phyloP scores from a whole-genome alignment of 108 stramenopile genomes.

The Cyclostephanos tholiformis region DNA sequence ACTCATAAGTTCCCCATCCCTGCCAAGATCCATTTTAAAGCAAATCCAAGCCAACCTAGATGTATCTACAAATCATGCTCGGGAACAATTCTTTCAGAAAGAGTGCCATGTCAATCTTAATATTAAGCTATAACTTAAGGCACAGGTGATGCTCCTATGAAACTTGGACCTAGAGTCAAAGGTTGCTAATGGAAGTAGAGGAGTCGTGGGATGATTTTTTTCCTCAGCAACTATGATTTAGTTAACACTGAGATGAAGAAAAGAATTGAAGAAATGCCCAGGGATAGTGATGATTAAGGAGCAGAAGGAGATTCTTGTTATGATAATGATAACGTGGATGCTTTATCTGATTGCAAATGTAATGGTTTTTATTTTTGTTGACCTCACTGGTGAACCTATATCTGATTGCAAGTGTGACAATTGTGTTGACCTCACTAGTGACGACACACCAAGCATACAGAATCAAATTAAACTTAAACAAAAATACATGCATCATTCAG shows the following conservation, averaged over 20 bases:
- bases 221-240: constrained; percentile 21
- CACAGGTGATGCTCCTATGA: constrained; percentile 71
- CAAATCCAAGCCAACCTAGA: constrained; percentile 20
- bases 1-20: constrained; percentile 8
- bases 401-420: background rate
- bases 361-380: no score
- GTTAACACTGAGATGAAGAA: background rate
- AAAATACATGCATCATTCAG: background rate
- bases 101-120: constrained; percentile 30
- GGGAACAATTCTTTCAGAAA: constrained; percentile 37
- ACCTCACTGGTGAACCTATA: background rate
- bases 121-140: constrained; percentile 28
- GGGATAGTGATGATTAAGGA: background rate
- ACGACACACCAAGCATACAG: background rate
- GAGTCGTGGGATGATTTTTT: constrained; percentile 55
- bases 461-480: background rate
- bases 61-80: constrained; percentile 17
- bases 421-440: no score
- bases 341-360: no score
- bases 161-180: constrained; percentile 48
- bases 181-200: constrained; percentile 73
- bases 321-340: no score
- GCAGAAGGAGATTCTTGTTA: no score
- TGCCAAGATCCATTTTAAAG: background rate
- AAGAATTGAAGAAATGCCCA: constrained; percentile 11